A percentile compares a stretch with the other conserved stretches of the same genome.
Evolutionary conservation across 2,329 filamentous ascomycete species (phyloP).

Genomic region (Ciborinia camelliae): DNA sequence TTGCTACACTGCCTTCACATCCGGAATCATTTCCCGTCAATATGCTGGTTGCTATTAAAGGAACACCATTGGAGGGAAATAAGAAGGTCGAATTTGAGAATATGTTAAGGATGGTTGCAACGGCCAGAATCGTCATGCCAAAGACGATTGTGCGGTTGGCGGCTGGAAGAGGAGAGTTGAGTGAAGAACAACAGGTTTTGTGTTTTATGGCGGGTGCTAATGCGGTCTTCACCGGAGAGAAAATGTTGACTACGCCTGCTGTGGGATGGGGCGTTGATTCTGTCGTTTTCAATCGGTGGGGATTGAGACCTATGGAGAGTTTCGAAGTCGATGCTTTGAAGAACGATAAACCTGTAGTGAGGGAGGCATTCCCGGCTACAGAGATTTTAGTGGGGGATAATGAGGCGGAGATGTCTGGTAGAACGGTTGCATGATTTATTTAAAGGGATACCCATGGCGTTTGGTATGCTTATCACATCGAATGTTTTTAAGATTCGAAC

Average conservation of each 20-base stretch:
- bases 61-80: slow-evolving; percentile 76
- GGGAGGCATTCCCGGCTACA: not conserved
- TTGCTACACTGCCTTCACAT: slow-evolving; percentile 74
- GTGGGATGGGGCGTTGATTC: slow-evolving; percentile 89
- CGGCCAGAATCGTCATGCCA: slow-evolving; percentile 79
- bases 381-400: not conserved
- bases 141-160: slow-evolving; percentile 83
- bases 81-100: slow-evolving; percentile 72
- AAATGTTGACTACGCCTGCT: slow-evolving; percentile 91
- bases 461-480: slow-evolving; percentile 39
- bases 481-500: slow-evolving; percentile 41
- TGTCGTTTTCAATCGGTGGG: slow-evolving; percentile 80
- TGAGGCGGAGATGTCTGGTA: not conserved
- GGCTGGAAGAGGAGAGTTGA: slow-evolving; percentile 78
- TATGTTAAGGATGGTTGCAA: slow-evolving; percentile 78
- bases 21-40: slow-evolving; percentile 92
- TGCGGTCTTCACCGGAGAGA: slow-evolving; percentile 92
- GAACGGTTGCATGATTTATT: slow-evolving; percentile 5
- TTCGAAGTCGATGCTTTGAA: slow-evolving; percentile 34
- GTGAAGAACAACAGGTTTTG: slow-evolving; percentile 82
- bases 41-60: slow-evolving; percentile 84
- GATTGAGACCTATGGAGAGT: slow-evolving; percentile 69
- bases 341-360: slow-evolving; percentile 4
- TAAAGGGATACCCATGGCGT: slow-evolving; percentile 7
- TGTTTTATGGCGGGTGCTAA: slow-evolving; percentile 92